A percentile compares a stretch with the other conserved stretches of the same genome.
phyloP scores from a whole-genome alignment of 805 yeast species.

The Isabelozyma pseudorhagii region DNA sequence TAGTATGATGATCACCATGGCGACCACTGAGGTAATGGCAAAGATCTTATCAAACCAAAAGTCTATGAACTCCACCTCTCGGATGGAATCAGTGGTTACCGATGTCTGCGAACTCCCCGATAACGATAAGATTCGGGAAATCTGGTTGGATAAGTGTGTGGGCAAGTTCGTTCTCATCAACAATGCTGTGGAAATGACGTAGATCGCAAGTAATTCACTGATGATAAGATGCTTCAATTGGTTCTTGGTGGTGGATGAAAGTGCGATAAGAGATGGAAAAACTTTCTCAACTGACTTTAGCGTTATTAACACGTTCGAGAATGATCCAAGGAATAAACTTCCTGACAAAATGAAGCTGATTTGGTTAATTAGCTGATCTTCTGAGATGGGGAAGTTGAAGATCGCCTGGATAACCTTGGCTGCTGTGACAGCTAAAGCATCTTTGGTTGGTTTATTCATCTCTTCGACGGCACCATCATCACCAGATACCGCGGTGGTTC shows the following conservation, averaged over 20 bases:
- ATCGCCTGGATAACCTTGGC: conserved; percentile 35
- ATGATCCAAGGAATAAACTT: conserved; percentile 56
- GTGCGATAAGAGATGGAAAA: conserved; percentile 19
- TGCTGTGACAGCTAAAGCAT: conserved; percentile 49
- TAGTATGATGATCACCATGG: conserved; percentile 22
- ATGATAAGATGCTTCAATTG: conserved; percentile 39
- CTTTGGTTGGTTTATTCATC: conserved; percentile 20
- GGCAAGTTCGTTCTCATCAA: conserved; percentile 49
- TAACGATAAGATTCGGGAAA: conserved; percentile 36
- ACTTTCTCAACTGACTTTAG: conserved; percentile 47
- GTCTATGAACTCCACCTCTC: conserved; percentile 46
- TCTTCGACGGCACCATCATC: neutral
- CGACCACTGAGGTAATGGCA: conserved; percentile 38
- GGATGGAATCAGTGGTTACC: conserved; percentile 16
- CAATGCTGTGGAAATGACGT: conserved; percentile 50
- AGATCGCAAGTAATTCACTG: conserved; percentile 48
- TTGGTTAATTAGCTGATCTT: conserved; percentile 41
- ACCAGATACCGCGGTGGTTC: neutral
- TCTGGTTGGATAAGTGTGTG: conserved; percentile 37
- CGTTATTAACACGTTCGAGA: conserved; percentile 62
- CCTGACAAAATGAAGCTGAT: conserved; percentile 54
- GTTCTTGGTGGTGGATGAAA: conserved; percentile 14
- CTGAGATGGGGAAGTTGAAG: conserved; percentile 26
- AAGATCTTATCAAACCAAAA: conserved; percentile 52
- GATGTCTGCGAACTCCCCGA: conserved; percentile 23